These are phyloP conservation scores for Aureobasidium leucospermi DNA, from an alignment of 2,329 filamentous ascomycete species.

Conservation along the genomic window DNA sequence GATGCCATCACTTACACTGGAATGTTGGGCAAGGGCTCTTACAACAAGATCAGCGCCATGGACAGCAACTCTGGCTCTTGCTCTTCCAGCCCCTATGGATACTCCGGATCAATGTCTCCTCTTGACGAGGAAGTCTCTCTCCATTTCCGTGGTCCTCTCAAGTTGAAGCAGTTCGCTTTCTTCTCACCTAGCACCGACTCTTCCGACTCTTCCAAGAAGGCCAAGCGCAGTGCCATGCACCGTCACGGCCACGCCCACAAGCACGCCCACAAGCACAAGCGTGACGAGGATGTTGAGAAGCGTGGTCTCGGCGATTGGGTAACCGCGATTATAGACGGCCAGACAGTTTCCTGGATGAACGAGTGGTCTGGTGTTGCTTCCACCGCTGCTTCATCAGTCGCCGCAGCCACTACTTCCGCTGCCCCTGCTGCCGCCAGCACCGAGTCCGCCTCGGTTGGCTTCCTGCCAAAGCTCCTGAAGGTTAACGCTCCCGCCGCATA, in stretches of 20 bases:
- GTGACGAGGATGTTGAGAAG: constrained; percentile 38
- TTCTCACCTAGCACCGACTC: constrained; percentile 47
- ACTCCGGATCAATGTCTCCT: constrained; percentile 56
- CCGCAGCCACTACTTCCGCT: constrained; percentile 14
- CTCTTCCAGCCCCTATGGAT: constrained; percentile 43
- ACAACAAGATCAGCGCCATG: constrained; percentile 59
- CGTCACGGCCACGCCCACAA: constrained; percentile 29
- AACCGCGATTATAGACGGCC: constrained; percentile 52
- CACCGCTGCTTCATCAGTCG: constrained; percentile 18
- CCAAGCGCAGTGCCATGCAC: constrained; percentile 24
- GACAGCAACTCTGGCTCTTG: constrained; percentile 49
- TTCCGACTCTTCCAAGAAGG: constrained; percentile 30
- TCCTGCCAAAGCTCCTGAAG: constrained; percentile 11
- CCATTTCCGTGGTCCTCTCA: constrained; percentile 64
- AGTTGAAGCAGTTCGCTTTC: constrained; percentile 60
- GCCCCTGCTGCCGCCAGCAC: constrained; percentile 17
- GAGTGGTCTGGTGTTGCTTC: constrained; percentile 37
- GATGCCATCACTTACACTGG: constrained; percentile 57
- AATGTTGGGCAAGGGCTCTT: constrained; percentile 44
- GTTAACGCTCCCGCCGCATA: background rate
- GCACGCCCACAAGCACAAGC: constrained; percentile 40
- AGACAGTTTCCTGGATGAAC: constrained; percentile 53
- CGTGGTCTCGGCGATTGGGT: constrained; percentile 45
- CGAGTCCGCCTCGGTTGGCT: constrained; percentile 16
- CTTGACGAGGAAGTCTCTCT: constrained; percentile 65